Percentiles rank a stretch among this genome's conserved stretches.
Evolutionary conservation across 495 filamentous ascomycete species (phyloP).

Genomic region (Aspergillus asperescens): DNA sequence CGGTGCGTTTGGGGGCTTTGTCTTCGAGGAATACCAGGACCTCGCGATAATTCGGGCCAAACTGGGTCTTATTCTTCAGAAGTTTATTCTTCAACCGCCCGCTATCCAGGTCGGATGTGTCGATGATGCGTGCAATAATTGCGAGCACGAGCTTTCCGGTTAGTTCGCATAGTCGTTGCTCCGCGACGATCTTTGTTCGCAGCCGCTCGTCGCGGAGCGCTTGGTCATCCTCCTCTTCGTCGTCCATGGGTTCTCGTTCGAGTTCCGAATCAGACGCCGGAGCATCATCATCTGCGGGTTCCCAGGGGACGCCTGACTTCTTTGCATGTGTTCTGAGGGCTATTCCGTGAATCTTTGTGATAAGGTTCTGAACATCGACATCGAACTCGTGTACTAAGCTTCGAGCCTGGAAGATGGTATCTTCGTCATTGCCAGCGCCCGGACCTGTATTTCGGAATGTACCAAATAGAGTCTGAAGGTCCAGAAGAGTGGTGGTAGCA

Average conservation of each 20-base stretch:
- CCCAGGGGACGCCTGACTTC: conserved; percentile 58
- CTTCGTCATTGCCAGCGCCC: conserved; percentile 43
- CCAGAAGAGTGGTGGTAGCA: conserved; percentile 70
- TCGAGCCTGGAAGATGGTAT: conserved; percentile 46
- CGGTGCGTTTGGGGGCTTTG: conserved; percentile 38
- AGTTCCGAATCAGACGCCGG: conserved; percentile 43
- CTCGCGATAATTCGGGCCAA: conserved; percentile 73
- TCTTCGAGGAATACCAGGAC: conserved; percentile 70
- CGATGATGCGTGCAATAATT: conserved; percentile 66
- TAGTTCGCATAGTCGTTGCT: conserved; percentile 78
- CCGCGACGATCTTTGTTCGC: conserved; percentile 60
- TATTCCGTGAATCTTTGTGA: conserved; percentile 66
- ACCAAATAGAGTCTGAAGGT: conserved; percentile 73
- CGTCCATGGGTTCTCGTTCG: conserved; percentile 47
- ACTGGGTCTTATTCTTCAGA: conserved; percentile 55
- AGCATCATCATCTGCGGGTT: conserved; percentile 64
- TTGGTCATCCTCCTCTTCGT: conserved; percentile 53
- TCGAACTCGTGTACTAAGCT: conserved; percentile 61
- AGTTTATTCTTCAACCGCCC: conserved; percentile 61
- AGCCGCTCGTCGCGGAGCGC: conserved; percentile 49
- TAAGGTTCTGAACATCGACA: conserved; percentile 49
- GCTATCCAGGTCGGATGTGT: conserved; percentile 51
- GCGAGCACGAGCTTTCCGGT: conserved; percentile 77
- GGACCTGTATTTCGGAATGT: conserved; percentile 53
- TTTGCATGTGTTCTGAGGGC: conserved; percentile 73